Base-by-base conservation (phyloP, 2,329 filamentous ascomycete species). In the Aureobasidium sp. region DNA sequence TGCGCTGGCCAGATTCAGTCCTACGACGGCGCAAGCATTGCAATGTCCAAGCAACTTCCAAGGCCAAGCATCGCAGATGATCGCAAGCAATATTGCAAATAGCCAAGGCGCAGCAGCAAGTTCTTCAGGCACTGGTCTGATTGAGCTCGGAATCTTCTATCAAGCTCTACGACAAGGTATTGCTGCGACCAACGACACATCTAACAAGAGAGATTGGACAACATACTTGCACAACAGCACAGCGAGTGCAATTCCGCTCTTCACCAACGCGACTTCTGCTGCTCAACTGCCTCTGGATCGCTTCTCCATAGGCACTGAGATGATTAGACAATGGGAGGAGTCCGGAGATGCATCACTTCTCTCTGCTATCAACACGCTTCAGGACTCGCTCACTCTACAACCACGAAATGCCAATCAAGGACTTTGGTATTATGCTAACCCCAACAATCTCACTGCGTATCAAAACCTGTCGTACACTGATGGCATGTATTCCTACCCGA, bases 91-190 rank as follows among this genome's bases (percentile, higher is more conserved):
- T 12, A 57, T 57, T 17, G 39, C 9, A 22, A 14, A 41, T 25
- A 17, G 17, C 5, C 53, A 57, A 45, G 53, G 41, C 3, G 53
- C 53, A 25, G 53, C 53, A 20, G 53, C 41, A 45, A 57, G 41
- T 27, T 36, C 53, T 20, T 45, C 53, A 6, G 53, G 53, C 8
- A 57, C 53, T 3, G 53, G 53, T 3, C 8, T 57, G 3, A 57
- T 57, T 12, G 53, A 57, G 45, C 29, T 57, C 5, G 53, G 53
- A 6, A 57, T 57, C n/a, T 57, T 57, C 39, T 57, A 57, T 22
- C 53, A 57, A 36, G 53, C 53, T 1, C 6, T 57, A 9, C 53
- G 53, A 27, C 17, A 44, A 17, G 20, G 34, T 14, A 45, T 57
- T n/a, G 53, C 53, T 8, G 53, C 39, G 29, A 44, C 53, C 17